These are phyloP conservation scores for Trichoderma sp. DNA, from an alignment of 2,329 filamentous ascomycete genomes.

Conservation along the genomic window DNA sequence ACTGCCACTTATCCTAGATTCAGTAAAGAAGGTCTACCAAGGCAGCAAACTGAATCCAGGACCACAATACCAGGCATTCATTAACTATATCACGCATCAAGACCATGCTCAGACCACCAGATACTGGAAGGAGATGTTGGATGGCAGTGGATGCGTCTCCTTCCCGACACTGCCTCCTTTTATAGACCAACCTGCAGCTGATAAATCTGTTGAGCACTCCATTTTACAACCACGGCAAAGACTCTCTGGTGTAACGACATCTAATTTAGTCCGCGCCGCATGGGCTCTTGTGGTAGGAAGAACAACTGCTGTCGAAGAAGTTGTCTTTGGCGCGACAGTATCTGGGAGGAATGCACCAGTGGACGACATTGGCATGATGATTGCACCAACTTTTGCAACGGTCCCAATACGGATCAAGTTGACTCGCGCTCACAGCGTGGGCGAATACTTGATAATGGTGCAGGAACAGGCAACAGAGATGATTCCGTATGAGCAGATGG, in stretches of 20 bases:
- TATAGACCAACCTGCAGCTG: neutral
- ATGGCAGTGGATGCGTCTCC: neutral
- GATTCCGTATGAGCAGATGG: neutral
- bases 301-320: slow-evolving; percentile 42
- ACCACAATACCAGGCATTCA: neutral
- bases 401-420: slow-evolving; percentile 19
- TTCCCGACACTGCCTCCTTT: slow-evolving; percentile 5
- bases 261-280: slow-evolving; percentile 37
- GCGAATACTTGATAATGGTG: neutral
- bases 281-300: slow-evolving; percentile 48
- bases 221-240: neutral
- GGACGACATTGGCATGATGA: slow-evolving; percentile 21
- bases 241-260: slow-evolving; percentile 6
- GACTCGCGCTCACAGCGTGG: neutral
- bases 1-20: slow-evolving; percentile 44
- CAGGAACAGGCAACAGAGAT: slow-evolving; percentile 7
- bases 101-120: neutral
- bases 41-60: neutral
- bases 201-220: neutral
- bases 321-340: slow-evolving; percentile 42
- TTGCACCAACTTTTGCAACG: slow-evolving; percentile 27
- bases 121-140: neutral
- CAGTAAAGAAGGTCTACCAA: slow-evolving; percentile 17
- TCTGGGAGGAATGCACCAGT: slow-evolving; percentile 25
- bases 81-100: neutral